These are phyloP conservation scores for Linderniella brevidens DNA, from an alignment of 257 asterid genomes.

Conservation along the genomic window DNA sequence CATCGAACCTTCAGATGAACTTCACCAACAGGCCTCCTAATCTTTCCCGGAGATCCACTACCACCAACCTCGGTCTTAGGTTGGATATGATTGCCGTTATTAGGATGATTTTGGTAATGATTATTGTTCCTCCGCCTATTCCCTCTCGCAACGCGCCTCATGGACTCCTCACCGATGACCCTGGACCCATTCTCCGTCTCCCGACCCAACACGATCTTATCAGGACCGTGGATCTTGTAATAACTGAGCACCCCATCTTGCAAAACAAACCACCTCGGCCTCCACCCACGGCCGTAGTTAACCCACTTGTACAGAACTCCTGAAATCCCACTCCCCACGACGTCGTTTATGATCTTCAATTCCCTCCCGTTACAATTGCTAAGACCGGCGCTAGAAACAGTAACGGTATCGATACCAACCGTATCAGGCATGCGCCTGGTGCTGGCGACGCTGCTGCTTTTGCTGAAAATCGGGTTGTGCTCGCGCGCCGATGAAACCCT, in stretches of 20 bases:
- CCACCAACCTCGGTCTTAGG: constrained; percentile 16
- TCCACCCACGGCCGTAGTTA: constrained; percentile 95
- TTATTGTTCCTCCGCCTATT: not conserved
- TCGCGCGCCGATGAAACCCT: constrained; percentile 28
- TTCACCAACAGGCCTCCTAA: constrained; percentile 72
- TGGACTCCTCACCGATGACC: constrained; percentile 77
- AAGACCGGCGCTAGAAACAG: too few relatives aligned
- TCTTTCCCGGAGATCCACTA: constrained; percentile 18
- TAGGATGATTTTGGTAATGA: constrained; percentile 12
- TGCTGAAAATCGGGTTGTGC: too few relatives aligned
- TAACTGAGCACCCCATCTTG: constrained; percentile 91
- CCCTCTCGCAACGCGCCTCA: constrained; percentile 31
- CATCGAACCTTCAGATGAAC: constrained; percentile 60
- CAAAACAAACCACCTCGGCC: constrained; percentile 90
- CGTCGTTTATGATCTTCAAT: constrained; percentile 55
- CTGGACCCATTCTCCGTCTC: constrained; percentile 65
- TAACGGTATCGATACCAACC: too few relatives aligned
- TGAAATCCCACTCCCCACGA: constrained; percentile 68
- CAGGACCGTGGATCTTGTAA: constrained; percentile 90
- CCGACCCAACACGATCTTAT: constrained; percentile 42
- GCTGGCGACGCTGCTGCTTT: constrained; percentile 2
- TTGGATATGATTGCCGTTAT: constrained; percentile 12
- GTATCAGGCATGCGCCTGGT: too few relatives aligned
- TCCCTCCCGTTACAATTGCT: constrained; percentile 15
- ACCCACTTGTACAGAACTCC: constrained; percentile 88